Evolutionary conservation across 805 yeast genomes (phyloP).

Genomic region (Teunomyces aglyptinius): DNA sequence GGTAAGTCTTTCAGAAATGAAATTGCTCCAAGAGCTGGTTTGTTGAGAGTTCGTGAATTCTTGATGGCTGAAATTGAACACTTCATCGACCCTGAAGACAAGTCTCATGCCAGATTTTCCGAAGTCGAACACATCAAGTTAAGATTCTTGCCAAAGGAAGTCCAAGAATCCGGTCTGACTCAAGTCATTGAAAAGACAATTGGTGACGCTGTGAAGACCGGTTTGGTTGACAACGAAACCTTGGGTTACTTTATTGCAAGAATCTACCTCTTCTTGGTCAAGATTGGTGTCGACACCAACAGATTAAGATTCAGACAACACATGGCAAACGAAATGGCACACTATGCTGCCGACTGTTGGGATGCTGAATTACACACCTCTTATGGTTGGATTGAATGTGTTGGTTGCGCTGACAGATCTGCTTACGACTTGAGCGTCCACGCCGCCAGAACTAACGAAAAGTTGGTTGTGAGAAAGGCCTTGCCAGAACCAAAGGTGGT

Average conservation of each 20-base stretch:
- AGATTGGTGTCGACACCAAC: conserved; percentile 84
- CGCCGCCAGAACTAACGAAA: conserved; percentile 91
- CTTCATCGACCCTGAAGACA: conserved; percentile 90
- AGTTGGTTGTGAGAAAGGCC: conserved; percentile 89
- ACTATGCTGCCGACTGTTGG: conserved; percentile 99
- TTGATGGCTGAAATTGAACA: conserved; percentile 99
- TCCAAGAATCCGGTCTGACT: conserved; percentile 84
- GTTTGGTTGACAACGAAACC: conserved; percentile 94
- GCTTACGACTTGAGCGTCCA: conserved; percentile 97
- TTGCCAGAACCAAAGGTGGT: conserved; percentile 81
- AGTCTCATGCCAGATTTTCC: conserved; percentile 75
- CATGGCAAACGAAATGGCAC: conserved; percentile 99
- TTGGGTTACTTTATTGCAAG: conserved; percentile 96
- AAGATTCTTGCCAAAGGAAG: conserved; percentile 78
- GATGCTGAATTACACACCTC: conserved; percentile 96
- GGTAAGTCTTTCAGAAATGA: conserved; percentile 99
- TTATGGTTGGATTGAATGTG: conserved; percentile 99
- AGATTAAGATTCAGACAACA: conserved; percentile 97
- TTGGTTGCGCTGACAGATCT: conserved; percentile 99
- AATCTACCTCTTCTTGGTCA: conserved; percentile 77
- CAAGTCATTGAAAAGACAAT: conserved; percentile 61
- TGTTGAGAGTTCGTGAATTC: conserved; percentile 96
- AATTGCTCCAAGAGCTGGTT: conserved; percentile 97
- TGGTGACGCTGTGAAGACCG: conserved; percentile 86
- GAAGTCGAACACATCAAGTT: conserved; percentile 73